Percentiles rank a stretch among this genome's conserved stretches.
Conservation (phyloP, 1,284 basidiomycete species). For the Mycena sp. region DNA sequence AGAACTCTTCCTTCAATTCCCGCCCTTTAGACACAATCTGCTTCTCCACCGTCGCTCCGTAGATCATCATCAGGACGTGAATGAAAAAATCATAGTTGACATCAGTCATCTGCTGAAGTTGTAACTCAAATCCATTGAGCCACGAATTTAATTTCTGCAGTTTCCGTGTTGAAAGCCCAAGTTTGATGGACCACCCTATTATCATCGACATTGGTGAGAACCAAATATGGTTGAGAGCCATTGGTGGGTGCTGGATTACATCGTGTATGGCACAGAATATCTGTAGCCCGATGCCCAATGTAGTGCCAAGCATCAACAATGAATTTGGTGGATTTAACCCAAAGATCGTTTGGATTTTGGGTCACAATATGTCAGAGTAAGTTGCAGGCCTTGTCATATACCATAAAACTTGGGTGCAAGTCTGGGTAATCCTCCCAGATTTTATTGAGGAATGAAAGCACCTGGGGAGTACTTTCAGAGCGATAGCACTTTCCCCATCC, state of each 20-base stretch:
- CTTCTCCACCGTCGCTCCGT: conserved; percentile 32
- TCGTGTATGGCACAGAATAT: conserved; percentile 34
- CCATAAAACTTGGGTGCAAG: neutral
- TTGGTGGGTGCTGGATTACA: conserved; percentile 44
- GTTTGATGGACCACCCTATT: conserved; percentile 30
- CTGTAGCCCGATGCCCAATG: conserved; percentile 18
- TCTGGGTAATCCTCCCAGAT: conserved; percentile 3
- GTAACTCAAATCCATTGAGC: conserved; percentile 38
- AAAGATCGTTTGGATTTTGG: neutral
- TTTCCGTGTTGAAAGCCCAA: conserved; percentile 37
- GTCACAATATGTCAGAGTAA: neutral
- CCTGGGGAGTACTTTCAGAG: neutral
- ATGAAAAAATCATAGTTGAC: conserved; percentile 33
- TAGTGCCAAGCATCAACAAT: conserved; percentile 28
- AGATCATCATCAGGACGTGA: conserved; percentile 38
- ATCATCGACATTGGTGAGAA: conserved; percentile 18
- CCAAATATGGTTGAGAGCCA: conserved; percentile 36
- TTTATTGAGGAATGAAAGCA: neutral
- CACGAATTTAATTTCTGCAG: conserved; percentile 36
- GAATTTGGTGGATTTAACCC: conserved; percentile 17
- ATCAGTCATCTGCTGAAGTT: conserved; percentile 34
- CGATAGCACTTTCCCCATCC: conserved; percentile 5
- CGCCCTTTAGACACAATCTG: neutral
- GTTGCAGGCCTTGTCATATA: neutral
- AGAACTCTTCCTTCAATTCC: conserved; percentile 1